These are phyloP conservation scores for Nitzschia palea DNA, from an alignment of 108 stramenopile species.

Conservation along the genomic window DNA sequence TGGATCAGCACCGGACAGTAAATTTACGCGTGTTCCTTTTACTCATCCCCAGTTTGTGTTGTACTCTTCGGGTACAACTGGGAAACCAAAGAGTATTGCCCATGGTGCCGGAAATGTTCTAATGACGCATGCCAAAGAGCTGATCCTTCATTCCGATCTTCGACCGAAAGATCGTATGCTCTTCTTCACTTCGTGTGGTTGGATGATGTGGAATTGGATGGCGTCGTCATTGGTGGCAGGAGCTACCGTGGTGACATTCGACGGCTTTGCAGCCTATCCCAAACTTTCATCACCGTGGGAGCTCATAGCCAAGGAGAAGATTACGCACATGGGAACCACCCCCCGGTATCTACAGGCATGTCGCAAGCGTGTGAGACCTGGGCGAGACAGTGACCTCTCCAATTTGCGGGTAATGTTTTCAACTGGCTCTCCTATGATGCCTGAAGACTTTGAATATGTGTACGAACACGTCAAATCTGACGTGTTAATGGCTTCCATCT, in stretches of 20 bases:
- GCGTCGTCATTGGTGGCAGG: slow-evolving; percentile 27
- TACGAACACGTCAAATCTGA: slow-evolving; percentile 32
- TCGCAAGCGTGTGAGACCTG: slow-evolving; percentile 26
- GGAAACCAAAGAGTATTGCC: slow-evolving; percentile 40
- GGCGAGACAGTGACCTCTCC: slow-evolving; percentile 22
- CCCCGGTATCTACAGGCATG: slow-evolving; percentile 40
- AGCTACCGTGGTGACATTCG: slow-evolving; percentile 32
- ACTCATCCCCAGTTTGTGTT: slow-evolving; percentile 42
- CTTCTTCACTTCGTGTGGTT: slow-evolving; percentile 42
- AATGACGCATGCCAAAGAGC: slow-evolving; percentile 41
- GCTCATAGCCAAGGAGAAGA: slow-evolving; percentile 22
- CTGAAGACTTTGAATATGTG: slow-evolving; percentile 43
- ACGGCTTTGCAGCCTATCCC: slow-evolving; percentile 44
- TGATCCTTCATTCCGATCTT: slow-evolving; percentile 37
- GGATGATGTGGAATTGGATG: slow-evolving; percentile 60
- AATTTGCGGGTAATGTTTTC: slow-evolving; percentile 34
- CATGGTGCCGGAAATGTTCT: slow-evolving; percentile 43
- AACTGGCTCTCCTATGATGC: slow-evolving; percentile 30
- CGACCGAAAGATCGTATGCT: slow-evolving; percentile 39
- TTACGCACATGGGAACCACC: slow-evolving; percentile 41
- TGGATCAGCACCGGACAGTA: slow-evolving; percentile 23
- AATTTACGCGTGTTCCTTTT: slow-evolving; percentile 18
- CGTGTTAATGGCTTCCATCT: slow-evolving; percentile 41
- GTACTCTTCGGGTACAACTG: slow-evolving; percentile 40
- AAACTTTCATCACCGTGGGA: slow-evolving; percentile 36